phyloP scores from a whole-genome alignment of 2,329 filamentous ascomycete genomes.

The Nothophoma quercina region DNA sequence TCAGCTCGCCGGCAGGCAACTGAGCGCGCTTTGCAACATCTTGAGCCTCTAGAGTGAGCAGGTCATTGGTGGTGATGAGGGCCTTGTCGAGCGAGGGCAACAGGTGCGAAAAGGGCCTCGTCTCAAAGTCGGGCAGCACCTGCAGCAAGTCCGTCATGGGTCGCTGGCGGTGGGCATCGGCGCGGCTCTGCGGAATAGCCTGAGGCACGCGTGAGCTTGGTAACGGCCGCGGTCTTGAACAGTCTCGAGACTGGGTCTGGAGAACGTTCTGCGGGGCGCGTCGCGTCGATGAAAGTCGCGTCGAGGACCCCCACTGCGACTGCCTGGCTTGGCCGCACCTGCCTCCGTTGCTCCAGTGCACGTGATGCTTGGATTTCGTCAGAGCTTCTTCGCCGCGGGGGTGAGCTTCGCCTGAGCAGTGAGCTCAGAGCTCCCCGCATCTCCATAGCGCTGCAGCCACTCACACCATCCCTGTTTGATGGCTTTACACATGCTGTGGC shows the following conservation, averaged over 20 bases:
- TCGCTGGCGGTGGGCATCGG: constrained; percentile 34
- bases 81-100: constrained; percentile 81
- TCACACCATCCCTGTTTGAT: constrained; percentile 13
- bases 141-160: constrained; percentile 84
- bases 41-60: constrained; percentile 81
- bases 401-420: no score
- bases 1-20: constrained; percentile 81
- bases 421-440: constrained; percentile 18
- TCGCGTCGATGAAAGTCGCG: constrained; percentile 5
- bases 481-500: constrained; percentile 9
- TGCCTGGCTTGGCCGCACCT: no score
- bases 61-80: constrained; percentile 78
- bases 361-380: constrained; percentile 21
- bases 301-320: not conserved
- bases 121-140: constrained; percentile 81
- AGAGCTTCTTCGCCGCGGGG: constrained; percentile 14
- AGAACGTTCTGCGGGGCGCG: not conserved
- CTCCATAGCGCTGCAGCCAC: constrained; percentile 19
- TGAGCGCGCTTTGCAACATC: constrained; percentile 88
- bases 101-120: constrained; percentile 74
- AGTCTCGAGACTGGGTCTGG: not conserved
- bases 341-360: constrained; percentile 7
- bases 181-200: constrained; percentile 19
- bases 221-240: not conserved
- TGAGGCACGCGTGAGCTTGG: constrained; percentile 26